Evolutionary conservation across 2,329 filamentous ascomycete genomes (phyloP).

Genomic region (Cryphonectria parasitica): DNA sequence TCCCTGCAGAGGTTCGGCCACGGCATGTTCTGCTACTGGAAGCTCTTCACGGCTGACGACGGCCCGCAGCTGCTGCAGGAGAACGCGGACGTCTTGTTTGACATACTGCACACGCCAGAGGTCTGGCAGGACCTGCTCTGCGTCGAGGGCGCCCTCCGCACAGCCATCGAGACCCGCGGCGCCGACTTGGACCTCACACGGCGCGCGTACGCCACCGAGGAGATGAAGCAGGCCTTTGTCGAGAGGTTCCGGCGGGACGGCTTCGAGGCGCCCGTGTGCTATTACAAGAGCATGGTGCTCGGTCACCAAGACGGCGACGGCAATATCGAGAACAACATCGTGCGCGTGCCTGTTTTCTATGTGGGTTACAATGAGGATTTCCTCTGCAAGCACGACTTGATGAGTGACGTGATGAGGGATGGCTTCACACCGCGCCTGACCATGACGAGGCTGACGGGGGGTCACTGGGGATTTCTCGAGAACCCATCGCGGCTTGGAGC

Average conservation of each 20-base stretch:
- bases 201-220: conserved; percentile 35
- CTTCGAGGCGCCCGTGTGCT: conserved; percentile 37
- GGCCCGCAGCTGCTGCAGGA: conserved; percentile 42
- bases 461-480: conserved; percentile 40
- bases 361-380: conserved; percentile 31
- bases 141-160: conserved; percentile 40
- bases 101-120: conserved; percentile 39
- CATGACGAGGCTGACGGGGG: conserved; percentile 33
- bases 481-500: conserved; percentile 35
- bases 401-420: conserved; percentile 30
- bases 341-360: conserved; percentile 36
- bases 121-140: conserved; percentile 43
- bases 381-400: conserved; percentile 32
- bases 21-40: conserved; percentile 48
- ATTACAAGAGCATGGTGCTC: conserved; percentile 34
- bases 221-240: conserved; percentile 35
- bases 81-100: conserved; percentile 44
- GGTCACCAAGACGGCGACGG: conserved; percentile 34
- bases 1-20: conserved; percentile 43
- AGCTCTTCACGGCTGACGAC: conserved; percentile 47
- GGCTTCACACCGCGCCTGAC: conserved; percentile 37
- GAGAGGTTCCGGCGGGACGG: conserved; percentile 34
- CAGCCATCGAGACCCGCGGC: conserved; percentile 31
- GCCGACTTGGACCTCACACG: conserved; percentile 33
- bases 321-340: conserved; percentile 27